phyloP scores from a whole-genome alignment of 2,329 filamentous ascomycete species.

The Penicillium sp. region DNA sequence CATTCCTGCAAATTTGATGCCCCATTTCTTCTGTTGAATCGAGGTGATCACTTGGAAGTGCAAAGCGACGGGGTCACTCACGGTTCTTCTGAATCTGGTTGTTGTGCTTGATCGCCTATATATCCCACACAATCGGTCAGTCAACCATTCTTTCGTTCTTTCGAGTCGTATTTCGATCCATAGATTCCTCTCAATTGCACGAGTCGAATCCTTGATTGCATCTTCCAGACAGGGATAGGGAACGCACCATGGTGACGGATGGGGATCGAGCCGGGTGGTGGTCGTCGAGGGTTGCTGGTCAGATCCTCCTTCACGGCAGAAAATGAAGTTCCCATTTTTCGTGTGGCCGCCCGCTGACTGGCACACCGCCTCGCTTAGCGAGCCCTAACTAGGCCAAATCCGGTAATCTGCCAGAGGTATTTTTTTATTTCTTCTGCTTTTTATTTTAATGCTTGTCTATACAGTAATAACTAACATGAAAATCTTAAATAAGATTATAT shows the following conservation, averaged over 20 bases:
- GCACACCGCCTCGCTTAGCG: conserved; percentile 46
- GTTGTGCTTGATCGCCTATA: conserved; percentile 98
- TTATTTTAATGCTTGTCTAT: background rate
- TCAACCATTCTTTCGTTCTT: conserved; percentile 20
- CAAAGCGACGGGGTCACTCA: conserved; percentile 49
- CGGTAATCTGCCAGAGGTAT: conserved; percentile 23
- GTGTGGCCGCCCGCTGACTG: conserved; percentile 42
- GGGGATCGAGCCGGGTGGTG: conserved; percentile 52
- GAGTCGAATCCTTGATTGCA: conserved; percentile 11
- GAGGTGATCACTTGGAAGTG: conserved; percentile 3
- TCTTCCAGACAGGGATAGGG: conserved; percentile 18
- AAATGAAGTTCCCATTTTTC: conserved; percentile 41
- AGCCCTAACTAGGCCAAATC: conserved; percentile 40
- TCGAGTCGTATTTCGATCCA: conserved; percentile 9
- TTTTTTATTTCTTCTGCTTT: conserved; percentile 1
- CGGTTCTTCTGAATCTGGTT: conserved; percentile 97
- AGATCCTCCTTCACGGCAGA: conserved; percentile 42
- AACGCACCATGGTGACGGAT: conserved; percentile 54
- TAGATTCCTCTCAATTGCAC: conserved; percentile 15
- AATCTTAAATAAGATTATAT: background rate
- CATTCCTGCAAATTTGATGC: conserved; percentile 22
- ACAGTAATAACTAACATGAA: background rate
- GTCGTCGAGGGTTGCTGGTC: conserved; percentile 49
- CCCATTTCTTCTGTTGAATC: conserved; percentile 16
- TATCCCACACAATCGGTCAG: conserved; percentile 31